These are phyloP conservation scores for Collybiopsis confluens DNA, from an alignment of 768 basidiomycete species.

Conservation along the genomic window DNA sequence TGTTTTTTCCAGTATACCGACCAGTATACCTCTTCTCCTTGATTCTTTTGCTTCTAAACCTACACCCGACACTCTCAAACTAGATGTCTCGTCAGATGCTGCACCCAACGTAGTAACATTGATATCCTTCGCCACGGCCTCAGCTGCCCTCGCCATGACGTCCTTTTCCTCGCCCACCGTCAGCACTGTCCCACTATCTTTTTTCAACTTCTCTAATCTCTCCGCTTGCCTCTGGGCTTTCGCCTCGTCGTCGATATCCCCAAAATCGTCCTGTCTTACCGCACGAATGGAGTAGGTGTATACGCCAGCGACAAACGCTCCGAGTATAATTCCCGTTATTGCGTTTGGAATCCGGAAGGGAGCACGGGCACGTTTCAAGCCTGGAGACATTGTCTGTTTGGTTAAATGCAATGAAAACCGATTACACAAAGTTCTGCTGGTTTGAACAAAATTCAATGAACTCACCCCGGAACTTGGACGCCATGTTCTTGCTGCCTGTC, in stretches of 20 bases:
- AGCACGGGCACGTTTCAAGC: constrained; percentile 80
- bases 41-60: neutral
- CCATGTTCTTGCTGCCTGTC: constrained; percentile 42
- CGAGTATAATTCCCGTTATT: constrained; percentile 67
- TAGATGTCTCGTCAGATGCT: neutral
- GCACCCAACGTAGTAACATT: constrained; percentile 1
- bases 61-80: neutral
- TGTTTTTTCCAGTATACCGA: constrained; percentile 34
- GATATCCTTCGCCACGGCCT: constrained; percentile 9
- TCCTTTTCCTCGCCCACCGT: constrained; percentile 27
- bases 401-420: no score
- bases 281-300: constrained; percentile 93
- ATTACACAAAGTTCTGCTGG: no score
- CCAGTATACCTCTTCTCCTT: constrained; percentile 37
- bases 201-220: constrained; percentile 20
- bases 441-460: neutral
- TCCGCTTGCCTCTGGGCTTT: constrained; percentile 26
- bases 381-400: constrained; percentile 75
- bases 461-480: constrained; percentile 50
- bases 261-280: constrained; percentile 91
- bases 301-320: constrained; percentile 73
- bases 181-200: constrained; percentile 16
- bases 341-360: constrained; percentile 81
- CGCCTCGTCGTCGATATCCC: constrained; percentile 80
- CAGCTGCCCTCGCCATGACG: constrained; percentile 17